phyloP scores from a whole-genome alignment of 2,329 filamentous ascomycete species.

The Diatrype stigma region DNA sequence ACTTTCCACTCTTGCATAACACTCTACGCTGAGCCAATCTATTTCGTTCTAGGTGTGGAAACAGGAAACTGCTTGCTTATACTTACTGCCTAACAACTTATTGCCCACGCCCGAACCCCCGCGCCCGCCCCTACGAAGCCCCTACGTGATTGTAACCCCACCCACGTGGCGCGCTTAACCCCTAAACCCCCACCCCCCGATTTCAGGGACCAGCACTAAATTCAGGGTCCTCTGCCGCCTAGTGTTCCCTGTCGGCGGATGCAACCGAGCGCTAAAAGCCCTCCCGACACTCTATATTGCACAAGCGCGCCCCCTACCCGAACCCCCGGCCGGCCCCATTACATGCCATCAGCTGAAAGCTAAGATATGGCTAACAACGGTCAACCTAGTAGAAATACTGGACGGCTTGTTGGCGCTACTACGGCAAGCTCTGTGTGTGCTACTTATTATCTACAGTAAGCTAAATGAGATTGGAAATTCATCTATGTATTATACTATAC shows the following conservation, averaged over 20 bases:
- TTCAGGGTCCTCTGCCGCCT: constrained; percentile 5
- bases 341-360: background rate
- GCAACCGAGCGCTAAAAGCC: constrained; percentile 13
- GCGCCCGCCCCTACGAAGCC: too few species aligned
- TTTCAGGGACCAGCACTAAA: too few species aligned
- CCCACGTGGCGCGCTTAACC: background rate
- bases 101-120: too few species aligned
- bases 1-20: background rate
- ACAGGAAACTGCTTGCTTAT: too few species aligned
- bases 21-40: too few species aligned
- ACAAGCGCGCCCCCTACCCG: constrained; percentile 4
- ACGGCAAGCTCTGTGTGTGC: constrained; percentile 20
- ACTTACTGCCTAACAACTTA: too few species aligned
- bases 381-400: constrained; percentile 3
- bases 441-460: constrained; percentile 23
- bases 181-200: too few species aligned
- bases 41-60: too few species aligned
- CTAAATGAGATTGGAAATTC: background rate
- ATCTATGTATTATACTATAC: background rate
- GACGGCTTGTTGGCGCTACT: constrained; percentile 3
- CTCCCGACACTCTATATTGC: too few species aligned
- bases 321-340: background rate
- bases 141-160: too few species aligned
- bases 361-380: constrained; percentile 17
- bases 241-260: constrained; percentile 10